Evolutionary conservation across 352 stramenopile species (phyloP).

Genomic region (Phytophthora sp.): DNA sequence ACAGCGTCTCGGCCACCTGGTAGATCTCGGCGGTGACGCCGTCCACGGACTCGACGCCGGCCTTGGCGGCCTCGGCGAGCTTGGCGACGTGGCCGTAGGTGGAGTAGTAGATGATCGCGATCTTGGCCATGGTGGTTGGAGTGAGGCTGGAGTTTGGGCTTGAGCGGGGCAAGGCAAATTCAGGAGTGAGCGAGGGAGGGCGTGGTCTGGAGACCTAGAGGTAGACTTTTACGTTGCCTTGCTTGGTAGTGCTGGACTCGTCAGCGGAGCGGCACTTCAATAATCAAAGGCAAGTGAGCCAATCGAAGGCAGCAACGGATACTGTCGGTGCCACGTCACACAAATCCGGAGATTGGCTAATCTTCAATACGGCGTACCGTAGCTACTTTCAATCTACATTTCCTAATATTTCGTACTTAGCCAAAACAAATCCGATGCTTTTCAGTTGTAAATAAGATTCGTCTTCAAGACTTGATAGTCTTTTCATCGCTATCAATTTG

Average conservation of each 20-base stretch:
- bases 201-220: no score
- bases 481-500: no score
- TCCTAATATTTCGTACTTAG: no score
- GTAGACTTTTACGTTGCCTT: no score
- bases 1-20: slow-evolving; percentile 18
- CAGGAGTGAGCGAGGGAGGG: slow-evolving; percentile 11
- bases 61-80: slow-evolving; percentile 25
- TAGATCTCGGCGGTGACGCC: slow-evolving; percentile 24
- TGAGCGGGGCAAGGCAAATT: slow-evolving; percentile 21
- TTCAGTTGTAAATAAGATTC: no score
- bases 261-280: no score
- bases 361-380: no score
- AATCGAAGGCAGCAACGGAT: not conserved
- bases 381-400: no score
- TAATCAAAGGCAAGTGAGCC: not conserved
- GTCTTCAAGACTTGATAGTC: no score
- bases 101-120: slow-evolving; percentile 40
- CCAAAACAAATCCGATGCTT: no score
- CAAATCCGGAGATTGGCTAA: not conserved
- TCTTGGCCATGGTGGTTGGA: slow-evolving; percentile 25
- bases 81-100: slow-evolving; percentile 31
- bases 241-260: no score
- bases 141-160: not conserved
- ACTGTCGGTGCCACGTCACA: not conserved
- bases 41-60: slow-evolving; percentile 23